Percentiles rank a stretch among this genome's conserved stretches.
Conservation (phyloP, 805 yeast species). For the Cyberlindnera nakhonratchasimensis region DNA sequence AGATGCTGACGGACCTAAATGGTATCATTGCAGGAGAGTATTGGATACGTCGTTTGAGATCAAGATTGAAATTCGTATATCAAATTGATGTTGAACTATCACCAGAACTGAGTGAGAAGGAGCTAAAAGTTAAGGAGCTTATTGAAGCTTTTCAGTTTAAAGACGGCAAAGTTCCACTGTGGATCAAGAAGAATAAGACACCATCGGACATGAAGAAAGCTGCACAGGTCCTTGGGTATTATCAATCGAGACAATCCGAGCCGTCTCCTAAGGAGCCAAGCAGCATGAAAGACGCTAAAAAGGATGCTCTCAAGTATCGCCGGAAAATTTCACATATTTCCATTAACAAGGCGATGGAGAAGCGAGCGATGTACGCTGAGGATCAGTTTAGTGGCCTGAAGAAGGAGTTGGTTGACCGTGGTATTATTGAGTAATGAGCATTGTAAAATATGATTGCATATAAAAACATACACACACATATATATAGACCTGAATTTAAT, state of each 20-base stretch:
- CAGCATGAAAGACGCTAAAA: slow-evolving; percentile 6
- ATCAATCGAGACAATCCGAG: slow-evolving; percentile 4
- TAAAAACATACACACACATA: too few relatives aligned
- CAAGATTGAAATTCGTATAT: slow-evolving; percentile 21
- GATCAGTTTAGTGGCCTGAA: slow-evolving; percentile 31
- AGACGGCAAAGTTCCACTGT: slow-evolving; percentile 5
- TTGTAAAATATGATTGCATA: too few relatives aligned
- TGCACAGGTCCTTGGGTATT: slow-evolving; percentile 17
- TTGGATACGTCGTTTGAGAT: slow-evolving; percentile 25
- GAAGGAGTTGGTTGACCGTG: slow-evolving; percentile 30
- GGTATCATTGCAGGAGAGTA: slow-evolving; percentile 24
- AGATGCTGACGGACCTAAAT: slow-evolving; percentile 19
- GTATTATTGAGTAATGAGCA: slow-evolving; percentile 6
- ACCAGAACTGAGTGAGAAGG: slow-evolving; percentile 18
- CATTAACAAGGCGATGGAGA: slow-evolving; percentile 29
- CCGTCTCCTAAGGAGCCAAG: not conserved
- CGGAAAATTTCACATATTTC: slow-evolving; percentile 28
- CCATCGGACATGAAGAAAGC: slow-evolving; percentile 5
- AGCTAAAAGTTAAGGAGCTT: slow-evolving; percentile 9
- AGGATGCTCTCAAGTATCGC: slow-evolving; percentile 13
- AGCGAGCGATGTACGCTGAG: slow-evolving; percentile 31
- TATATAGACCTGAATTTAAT: not conserved
- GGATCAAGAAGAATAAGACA: slow-evolving; percentile 4
- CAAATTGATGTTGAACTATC: slow-evolving; percentile 18
- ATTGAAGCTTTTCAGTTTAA: slow-evolving; percentile 3